Evolutionary conservation across 225 moss, liverwort and hornwort genomes (phyloP).

Genomic region (Marchantia polymorpha): DNA sequence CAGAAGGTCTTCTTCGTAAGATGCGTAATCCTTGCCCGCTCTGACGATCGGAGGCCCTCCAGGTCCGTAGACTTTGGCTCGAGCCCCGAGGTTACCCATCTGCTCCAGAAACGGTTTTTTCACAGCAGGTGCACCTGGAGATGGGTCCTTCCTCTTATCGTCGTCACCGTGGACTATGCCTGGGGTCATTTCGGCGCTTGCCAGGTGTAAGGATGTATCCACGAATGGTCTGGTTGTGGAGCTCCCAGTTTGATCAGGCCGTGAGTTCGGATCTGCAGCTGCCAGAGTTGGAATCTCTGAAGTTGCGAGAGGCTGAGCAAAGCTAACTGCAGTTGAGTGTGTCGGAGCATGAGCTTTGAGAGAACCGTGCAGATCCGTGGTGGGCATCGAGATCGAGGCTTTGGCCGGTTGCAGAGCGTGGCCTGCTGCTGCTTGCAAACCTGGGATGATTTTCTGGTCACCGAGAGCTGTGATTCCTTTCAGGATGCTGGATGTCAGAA

Average conservation of each 20-base stretch:
- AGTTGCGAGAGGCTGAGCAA: background rate
- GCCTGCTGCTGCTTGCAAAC: background rate
- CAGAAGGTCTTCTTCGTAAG: constrained; percentile 43
- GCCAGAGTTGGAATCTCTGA: background rate
- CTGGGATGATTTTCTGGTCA: constrained; percentile 13
- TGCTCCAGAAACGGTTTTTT: constrained; percentile 37
- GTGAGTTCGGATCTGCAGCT: background rate
- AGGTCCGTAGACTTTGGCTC: constrained; percentile 23
- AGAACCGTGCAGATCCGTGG: background rate
- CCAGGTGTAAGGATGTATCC: background rate
- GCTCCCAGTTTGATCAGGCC: background rate
- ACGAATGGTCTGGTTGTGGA: background rate
- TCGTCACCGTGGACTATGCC: background rate
- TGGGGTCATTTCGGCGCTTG: background rate
- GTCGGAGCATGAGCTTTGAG: background rate
- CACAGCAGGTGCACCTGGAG: background rate
- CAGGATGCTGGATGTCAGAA: constrained; percentile 24
- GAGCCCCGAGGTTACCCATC: constrained; percentile 31
- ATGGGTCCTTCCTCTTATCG: background rate
- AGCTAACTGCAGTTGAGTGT: background rate
- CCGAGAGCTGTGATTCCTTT: constrained; percentile 29
- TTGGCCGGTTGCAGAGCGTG: background rate
- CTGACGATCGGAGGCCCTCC: constrained; percentile 29
- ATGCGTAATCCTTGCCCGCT: constrained; percentile 14
- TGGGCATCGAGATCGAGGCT: background rate